Evolutionary conservation across 495 filamentous ascomycete genomes (phyloP).

Genomic region (Pyronema omphalodes): DNA sequence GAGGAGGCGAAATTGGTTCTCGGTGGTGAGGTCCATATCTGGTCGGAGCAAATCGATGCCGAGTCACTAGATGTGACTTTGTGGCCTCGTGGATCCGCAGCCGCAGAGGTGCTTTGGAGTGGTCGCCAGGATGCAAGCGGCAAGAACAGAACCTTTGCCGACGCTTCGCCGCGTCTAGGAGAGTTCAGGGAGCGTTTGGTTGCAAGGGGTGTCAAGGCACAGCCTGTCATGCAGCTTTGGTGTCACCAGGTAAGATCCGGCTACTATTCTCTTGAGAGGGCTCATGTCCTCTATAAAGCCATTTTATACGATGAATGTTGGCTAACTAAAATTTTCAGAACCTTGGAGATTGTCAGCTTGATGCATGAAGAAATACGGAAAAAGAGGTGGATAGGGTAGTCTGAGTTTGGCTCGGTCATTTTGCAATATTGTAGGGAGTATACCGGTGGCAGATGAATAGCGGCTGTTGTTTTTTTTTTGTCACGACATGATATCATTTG

Average conservation of each 20-base stretch:
- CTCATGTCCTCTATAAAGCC: too few species aligned
- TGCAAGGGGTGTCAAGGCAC: slow-evolving; percentile 38
- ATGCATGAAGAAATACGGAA: too few species aligned
- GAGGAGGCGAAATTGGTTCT: slow-evolving; percentile 44
- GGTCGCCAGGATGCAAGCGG: slow-evolving; percentile 42
- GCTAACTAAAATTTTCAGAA: too few species aligned
- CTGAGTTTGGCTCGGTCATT: too few species aligned
- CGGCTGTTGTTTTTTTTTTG: too few species aligned
- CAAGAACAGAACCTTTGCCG: slow-evolving; percentile 43
- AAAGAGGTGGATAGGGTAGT: too few species aligned
- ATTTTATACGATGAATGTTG: too few species aligned
- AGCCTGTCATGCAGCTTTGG: slow-evolving; percentile 39
- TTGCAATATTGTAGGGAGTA: too few species aligned
- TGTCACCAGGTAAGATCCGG: slow-evolving; percentile 24
- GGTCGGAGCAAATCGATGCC: slow-evolving; percentile 60
- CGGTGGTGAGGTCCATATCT: slow-evolving; percentile 59
- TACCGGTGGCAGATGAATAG: too few species aligned
- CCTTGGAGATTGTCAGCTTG: too few species aligned
- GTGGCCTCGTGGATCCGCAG: slow-evolving; percentile 57
- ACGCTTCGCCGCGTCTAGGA: slow-evolving; percentile 43
- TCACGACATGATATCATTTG: too few species aligned
- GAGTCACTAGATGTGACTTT: slow-evolving; percentile 48
- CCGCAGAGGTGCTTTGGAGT: slow-evolving; percentile 60
- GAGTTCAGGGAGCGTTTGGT: slow-evolving; percentile 60
- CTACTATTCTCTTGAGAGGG: too few species aligned